These are phyloP conservation scores for Aquilaria agallochum DNA, from an alignment of 441 rosid species.

Conservation along the genomic window DNA sequence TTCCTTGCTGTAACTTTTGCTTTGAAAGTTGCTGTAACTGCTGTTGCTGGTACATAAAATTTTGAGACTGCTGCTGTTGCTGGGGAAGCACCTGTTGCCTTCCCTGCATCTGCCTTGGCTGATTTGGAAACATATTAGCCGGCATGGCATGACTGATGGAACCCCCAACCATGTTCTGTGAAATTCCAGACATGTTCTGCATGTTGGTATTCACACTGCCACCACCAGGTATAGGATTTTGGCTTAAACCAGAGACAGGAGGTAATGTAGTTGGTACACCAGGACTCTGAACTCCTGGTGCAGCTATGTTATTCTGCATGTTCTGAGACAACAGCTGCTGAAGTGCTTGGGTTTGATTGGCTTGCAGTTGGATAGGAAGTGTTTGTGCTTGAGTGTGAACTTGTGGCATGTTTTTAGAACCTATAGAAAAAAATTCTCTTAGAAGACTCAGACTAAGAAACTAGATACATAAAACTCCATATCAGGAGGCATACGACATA, in stretches of 20 bases:
- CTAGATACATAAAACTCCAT: background rate
- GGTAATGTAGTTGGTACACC: constrained; percentile 46
- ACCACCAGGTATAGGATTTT: constrained; percentile 34
- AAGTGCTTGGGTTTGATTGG: constrained; percentile 46
- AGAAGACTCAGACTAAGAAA: constrained; percentile 1
- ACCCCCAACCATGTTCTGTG: constrained; percentile 38
- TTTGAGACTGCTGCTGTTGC: constrained; percentile 47
- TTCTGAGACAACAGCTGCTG: constrained; percentile 48
- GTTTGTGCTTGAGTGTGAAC: constrained; percentile 49
- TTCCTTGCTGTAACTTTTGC: constrained; percentile 47
- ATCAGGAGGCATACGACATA: background rate
- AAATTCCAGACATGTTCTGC: constrained; percentile 39
- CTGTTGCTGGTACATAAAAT: constrained; percentile 44
- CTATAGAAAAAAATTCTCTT: constrained; percentile 4
- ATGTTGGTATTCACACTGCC: constrained; percentile 48
- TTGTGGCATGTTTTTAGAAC: constrained; percentile 29
- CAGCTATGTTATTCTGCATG: constrained; percentile 42
- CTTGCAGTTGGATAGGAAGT: constrained; percentile 33
- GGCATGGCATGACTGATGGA: constrained; percentile 49
- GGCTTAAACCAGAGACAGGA: constrained; percentile 39
- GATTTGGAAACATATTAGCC: constrained; percentile 40
- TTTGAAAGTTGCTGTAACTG: constrained; percentile 34
- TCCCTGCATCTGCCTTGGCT: constrained; percentile 58
- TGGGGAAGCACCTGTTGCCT: constrained; percentile 59
- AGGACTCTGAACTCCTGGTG: constrained; percentile 49